Evolutionary conservation across 192 early-diverging fungal species (phyloP), one percentile per base, ranked within the genome.

Genomic region (Phycomyces blakesleeanus): DNA sequence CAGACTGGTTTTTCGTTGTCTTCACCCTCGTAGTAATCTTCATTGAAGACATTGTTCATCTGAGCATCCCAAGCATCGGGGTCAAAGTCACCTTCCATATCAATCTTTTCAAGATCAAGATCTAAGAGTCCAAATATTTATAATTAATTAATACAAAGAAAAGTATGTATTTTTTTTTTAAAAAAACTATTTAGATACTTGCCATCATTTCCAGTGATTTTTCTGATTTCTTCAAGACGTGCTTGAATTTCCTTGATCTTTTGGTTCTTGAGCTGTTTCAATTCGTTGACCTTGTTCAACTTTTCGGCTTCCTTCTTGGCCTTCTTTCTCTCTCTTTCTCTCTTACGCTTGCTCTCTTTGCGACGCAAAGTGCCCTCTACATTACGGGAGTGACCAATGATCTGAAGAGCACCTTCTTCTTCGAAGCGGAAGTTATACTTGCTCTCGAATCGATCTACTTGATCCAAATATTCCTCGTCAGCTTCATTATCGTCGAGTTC

Each of bases 371-470:
- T 86, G 21, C 85, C 89, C 60, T 90, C 89, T 20, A 96, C 83
- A 26, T 87, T 79, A 72, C 96, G 91, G 3, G 95, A 69, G 67
- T 95, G 87, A 16, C 90, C 86, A 38, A 83, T 78, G 63, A 98
- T 81, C 27, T 86, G 78, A 5, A 78, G 51, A 15, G 79, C 79
- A 29, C 88, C 88, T 66, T 82, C 85, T 73, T 98, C 95, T 77
- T 96, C 93, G 60, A 89, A 97, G 51, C 96, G 85, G 79, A 96
- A 95, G 61, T 98, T 98, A 74, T 94, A 92, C 65, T 82, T 81
- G 51, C 83, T 85, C 76, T 98, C 96, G 67, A 97, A 98, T 50
- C 89, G 80, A 37, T 96, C 93, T 1, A 84, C 85, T 16, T 80
- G 78, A 55, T 94, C 94, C 22, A 91, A 76, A n/a, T 82, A 78